Base-by-base conservation (phyloP, 2,329 filamentous ascomycete species). In the Dactylellina leptospora region DNA sequence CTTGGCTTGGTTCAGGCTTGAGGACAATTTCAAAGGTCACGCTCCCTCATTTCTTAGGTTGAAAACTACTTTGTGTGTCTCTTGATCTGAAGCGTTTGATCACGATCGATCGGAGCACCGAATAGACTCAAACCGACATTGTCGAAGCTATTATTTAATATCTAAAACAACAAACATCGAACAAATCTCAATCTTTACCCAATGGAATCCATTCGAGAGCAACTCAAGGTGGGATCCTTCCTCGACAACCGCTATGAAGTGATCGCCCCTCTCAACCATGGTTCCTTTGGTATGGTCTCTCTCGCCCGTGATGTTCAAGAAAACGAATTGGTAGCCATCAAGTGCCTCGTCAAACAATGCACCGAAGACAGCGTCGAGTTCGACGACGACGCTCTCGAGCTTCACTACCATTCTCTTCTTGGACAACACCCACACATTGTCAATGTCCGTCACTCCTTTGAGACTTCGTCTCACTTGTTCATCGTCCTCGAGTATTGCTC, bases 231-330 rank as follows among this genome's bases (percentile, higher is more conserved):
- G 81, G 91, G 90, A 81, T 86, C 90, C 81, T 82, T 96, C 79
- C 88, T 96, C 79, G 88, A 91, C 79, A 92, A 91, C 60, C 93
- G 95, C 76, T 99, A 95, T 81, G 85, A 90, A 82, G 96, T 93
- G 63, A 85, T 97, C 78, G 91, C 93, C 76, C 93, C 95, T 66
- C 90, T 99, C 82, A 99, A 99, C 80, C 92, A 97, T 85, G 95
- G 95, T 77, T 97, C 95, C 62, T 99, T 97, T 79, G 95, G 95
- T 79, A 96, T 97, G 91, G 95, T 99, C 77, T 97, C 97, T 82
- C 88, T 92, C 82, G 95, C 93, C 71, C 89, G 85, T 79, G 92
- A 99, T 80, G 84, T 88, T 75, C 80, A 84, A 75, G 96, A 90
- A 72, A 86, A 88, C 76, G 84, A 95, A 70, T 85, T 87, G 70